Percentiles rank a stretch among this genome's conserved stretches.
phyloP scores from a whole-genome alignment of 2,329 filamentous ascomycete genomes.

The Calonectria pauciramosa region DNA sequence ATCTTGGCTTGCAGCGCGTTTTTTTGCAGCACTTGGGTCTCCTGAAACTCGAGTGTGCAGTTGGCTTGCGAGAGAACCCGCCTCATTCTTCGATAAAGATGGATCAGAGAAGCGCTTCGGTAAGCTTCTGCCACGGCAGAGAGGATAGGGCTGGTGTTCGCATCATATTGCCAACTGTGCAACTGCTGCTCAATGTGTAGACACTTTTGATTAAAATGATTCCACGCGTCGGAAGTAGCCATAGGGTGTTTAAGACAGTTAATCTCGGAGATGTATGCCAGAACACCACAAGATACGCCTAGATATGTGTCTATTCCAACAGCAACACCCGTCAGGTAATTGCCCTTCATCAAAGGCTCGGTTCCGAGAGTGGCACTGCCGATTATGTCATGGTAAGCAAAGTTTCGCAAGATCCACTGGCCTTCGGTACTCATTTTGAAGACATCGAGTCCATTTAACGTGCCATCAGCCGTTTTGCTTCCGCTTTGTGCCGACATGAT shows the following conservation, averaged over 20 bases:
- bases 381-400: conserved; percentile 24
- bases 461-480: neutral
- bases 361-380: conserved; percentile 14
- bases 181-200: neutral
- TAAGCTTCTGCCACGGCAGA: neutral
- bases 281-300: conserved; percentile 4
- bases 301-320: conserved; percentile 14
- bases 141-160: neutral
- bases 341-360: neutral
- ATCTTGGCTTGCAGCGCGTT: neutral
- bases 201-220: neutral
- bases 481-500: neutral
- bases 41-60: no score
- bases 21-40: neutral
- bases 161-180: neutral
- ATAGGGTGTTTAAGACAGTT: neutral
- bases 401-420: conserved; percentile 19
- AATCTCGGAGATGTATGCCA: conserved; percentile 3
- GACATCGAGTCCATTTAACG: neutral
- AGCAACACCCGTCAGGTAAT: conserved; percentile 2
- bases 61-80: neutral
- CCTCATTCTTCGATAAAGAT: conserved; percentile 3
- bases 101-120: neutral
- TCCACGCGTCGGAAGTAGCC: neutral
- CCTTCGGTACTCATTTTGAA: conserved; percentile 15